phyloP scores from a whole-genome alignment of 257 asterid genomes.

The Buddleja alternifolia region DNA sequence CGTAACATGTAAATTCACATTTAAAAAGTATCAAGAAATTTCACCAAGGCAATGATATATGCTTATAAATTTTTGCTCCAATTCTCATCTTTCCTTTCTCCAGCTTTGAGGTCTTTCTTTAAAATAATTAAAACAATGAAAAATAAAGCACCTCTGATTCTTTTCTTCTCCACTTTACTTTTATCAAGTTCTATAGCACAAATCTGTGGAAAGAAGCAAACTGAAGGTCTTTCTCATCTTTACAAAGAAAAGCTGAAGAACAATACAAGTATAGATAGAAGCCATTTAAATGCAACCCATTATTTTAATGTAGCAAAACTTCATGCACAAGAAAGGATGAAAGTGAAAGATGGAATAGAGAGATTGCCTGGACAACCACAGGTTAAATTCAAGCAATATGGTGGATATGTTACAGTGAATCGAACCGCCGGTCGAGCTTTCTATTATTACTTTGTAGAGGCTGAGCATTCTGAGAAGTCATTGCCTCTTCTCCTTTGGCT shows the following conservation, averaged over 20 bases:
- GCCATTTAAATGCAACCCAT: slow-evolving; percentile 40
- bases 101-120: too few species aligned
- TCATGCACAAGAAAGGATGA: slow-evolving; percentile 45
- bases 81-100: too few species aligned
- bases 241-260: slow-evolving; percentile 43
- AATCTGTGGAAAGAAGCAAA: slow-evolving; percentile 35
- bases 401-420: slow-evolving; percentile 75
- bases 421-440: slow-evolving; percentile 65
- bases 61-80: too few species aligned
- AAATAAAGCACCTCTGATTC: slow-evolving; percentile 9
- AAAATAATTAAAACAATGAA: too few species aligned
- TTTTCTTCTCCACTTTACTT: slow-evolving; percentile 33
- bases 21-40: too few species aligned
- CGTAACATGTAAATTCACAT: too few species aligned
- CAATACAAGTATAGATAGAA: slow-evolving; percentile 39
- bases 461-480: slow-evolving; percentile 37
- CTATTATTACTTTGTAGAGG: slow-evolving; percentile 73
- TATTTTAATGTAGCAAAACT: slow-evolving; percentile 8
- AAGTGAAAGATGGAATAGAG: slow-evolving; percentile 58
- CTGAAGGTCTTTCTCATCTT: slow-evolving; percentile 41
- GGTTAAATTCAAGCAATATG: slow-evolving; percentile 66
- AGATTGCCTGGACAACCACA: slow-evolving; percentile 71
- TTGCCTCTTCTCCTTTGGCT: slow-evolving; percentile 93
- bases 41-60: too few species aligned
- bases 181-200: not conserved